Evolutionary conservation across 169 alveolate species (phyloP).

Genomic region (Plasmodium billcollinsi): DNA sequence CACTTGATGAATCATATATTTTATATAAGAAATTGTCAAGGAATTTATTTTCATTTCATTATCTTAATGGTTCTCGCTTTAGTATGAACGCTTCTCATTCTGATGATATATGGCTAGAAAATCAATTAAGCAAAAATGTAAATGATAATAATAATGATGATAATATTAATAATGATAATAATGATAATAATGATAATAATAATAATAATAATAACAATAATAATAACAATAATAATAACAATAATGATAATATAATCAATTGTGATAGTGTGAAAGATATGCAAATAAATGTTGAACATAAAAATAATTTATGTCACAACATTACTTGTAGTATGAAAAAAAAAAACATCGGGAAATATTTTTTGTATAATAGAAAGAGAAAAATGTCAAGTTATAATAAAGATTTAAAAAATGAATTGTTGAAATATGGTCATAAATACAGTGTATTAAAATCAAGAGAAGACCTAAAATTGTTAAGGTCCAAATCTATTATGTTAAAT

Average conservation of each 20-base stretch:
- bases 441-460: too few species aligned
- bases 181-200: neutral
- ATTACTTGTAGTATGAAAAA: too few species aligned
- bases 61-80: slow-evolving; percentile 7
- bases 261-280: too few species aligned
- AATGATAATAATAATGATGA: neutral
- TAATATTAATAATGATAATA: neutral
- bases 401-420: too few species aligned
- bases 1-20: neutral
- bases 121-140: neutral
- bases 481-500: too few species aligned
- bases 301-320: too few species aligned
- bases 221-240: neutral
- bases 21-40: neutral
- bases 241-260: neutral
- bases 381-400: too few species aligned
- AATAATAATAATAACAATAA: neutral
- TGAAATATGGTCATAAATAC: too few species aligned
- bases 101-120: neutral
- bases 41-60: slow-evolving; percentile 16
- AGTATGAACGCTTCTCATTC: slow-evolving; percentile 18
- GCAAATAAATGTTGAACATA: too few species aligned
- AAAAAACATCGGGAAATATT: too few species aligned
- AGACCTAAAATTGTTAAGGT: too few species aligned
- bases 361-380: too few species aligned